A percentile compares a stretch with the other conserved stretches of the same genome.
These are phyloP conservation scores for Lachnellula cervina DNA, from an alignment of 2,329 filamentous ascomycete species.

Conservation along the genomic window DNA sequence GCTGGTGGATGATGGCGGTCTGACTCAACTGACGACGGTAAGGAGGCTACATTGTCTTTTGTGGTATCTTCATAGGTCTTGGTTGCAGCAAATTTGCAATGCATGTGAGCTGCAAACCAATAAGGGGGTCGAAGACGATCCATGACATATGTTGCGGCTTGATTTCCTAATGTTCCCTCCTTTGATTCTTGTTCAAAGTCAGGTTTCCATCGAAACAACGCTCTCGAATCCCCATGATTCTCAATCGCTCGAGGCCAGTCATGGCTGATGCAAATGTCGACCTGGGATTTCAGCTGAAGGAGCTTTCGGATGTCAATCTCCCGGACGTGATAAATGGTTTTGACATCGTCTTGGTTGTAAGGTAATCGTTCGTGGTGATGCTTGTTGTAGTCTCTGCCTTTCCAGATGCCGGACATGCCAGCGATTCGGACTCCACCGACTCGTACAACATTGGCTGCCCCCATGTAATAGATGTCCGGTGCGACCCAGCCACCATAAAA, in stretches of 20 bases:
- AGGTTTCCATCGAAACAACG: slow-evolving; percentile 68
- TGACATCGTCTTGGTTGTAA: slow-evolving; percentile 71
- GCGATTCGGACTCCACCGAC: slow-evolving; percentile 83
- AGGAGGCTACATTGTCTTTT: slow-evolving; percentile 10
- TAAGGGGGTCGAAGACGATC: slow-evolving; percentile 74
- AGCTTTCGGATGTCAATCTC: slow-evolving; percentile 90
- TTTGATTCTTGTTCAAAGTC: slow-evolving; percentile 71
- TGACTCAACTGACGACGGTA: background rate
- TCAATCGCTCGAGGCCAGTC: slow-evolving; percentile 91
- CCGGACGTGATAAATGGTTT: slow-evolving; percentile 81
- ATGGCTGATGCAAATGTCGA: slow-evolving; percentile 88
- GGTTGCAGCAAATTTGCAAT: slow-evolving; percentile 77
- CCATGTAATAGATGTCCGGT: slow-evolving; percentile 95
- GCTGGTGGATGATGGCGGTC: background rate
- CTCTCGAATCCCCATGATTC: slow-evolving; percentile 63
- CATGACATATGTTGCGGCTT: slow-evolving; percentile 74
- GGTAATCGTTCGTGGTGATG: slow-evolving; percentile 81
- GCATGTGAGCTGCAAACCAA: slow-evolving; percentile 94
- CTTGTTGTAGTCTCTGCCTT: slow-evolving; percentile 80
- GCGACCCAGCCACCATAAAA: slow-evolving; percentile 97
- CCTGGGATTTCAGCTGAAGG: slow-evolving; percentile 75
- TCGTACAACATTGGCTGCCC: slow-evolving; percentile 82
- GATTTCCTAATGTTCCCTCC: slow-evolving; percentile 71
- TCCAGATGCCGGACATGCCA: slow-evolving; percentile 92
- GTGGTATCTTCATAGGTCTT: slow-evolving; percentile 45